These are phyloP conservation scores for Lactifluus echinatus DNA, from an alignment of 768 basidiomycete genomes.

Conservation along the genomic window DNA sequence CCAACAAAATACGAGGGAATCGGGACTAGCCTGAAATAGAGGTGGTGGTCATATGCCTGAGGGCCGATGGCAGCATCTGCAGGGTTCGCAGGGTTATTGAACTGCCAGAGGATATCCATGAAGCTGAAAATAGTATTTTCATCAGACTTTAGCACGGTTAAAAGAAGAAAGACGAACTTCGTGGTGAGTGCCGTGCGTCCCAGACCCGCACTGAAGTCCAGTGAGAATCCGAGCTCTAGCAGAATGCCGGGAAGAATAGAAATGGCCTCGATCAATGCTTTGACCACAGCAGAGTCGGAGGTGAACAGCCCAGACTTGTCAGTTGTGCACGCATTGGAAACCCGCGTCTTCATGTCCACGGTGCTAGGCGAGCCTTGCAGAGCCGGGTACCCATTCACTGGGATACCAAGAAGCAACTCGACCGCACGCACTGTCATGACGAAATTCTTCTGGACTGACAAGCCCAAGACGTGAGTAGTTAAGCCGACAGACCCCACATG, in stretches of 20 bases:
- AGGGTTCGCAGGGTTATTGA: constrained; percentile 61
- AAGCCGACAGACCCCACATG: neutral
- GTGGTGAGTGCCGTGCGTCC: constrained; percentile 6
- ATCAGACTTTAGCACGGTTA: neutral
- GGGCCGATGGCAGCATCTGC: constrained; percentile 60
- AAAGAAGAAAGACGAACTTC: neutral
- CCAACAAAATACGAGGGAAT: neutral
- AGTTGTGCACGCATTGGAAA: neutral
- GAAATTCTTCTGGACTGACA: constrained; percentile 1
- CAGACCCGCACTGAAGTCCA: neutral
- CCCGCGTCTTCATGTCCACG: neutral
- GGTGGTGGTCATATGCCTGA: constrained; percentile 68
- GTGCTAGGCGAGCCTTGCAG: neutral
- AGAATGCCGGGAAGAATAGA: constrained; percentile 1
- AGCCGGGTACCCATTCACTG: neutral
- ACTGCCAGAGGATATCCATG: constrained; percentile 78
- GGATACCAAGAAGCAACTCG: constrained; percentile 13
- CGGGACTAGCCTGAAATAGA: constrained; percentile 58
- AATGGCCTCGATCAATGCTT: constrained; percentile 5
- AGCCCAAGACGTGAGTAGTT: neutral
- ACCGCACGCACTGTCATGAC: constrained; percentile 1
- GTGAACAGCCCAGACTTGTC: constrained; percentile 7
- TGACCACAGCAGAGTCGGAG: neutral
- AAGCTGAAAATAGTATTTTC: constrained; percentile 39
- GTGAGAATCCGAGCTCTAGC: neutral